Conservation (phyloP, 768 basidiomycete genomes). For the Amanita fuliginea region DNA sequence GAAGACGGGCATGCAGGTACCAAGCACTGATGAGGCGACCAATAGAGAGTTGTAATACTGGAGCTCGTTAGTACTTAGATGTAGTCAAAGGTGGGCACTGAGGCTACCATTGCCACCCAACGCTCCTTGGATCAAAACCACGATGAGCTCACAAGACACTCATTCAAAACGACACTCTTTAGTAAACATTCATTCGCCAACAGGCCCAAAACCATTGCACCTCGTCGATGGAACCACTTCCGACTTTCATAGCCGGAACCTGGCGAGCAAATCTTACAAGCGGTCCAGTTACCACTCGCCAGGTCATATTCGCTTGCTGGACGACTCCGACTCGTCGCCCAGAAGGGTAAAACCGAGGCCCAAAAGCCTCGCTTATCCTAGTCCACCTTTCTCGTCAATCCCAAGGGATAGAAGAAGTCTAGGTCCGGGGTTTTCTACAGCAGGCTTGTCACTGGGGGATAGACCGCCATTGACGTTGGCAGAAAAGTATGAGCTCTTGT, state of each 20-base stretch:
- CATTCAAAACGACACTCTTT: slow-evolving; percentile 20
- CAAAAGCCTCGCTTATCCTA: neutral
- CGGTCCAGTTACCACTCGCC: slow-evolving; percentile 13
- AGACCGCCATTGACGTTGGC: slow-evolving; percentile 48
- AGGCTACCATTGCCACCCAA: neutral
- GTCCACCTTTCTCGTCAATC: neutral
- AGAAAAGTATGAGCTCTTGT: slow-evolving; percentile 47
- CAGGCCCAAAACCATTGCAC: slow-evolving; percentile 32
- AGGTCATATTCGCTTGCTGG: neutral
- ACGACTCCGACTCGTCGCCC: neutral
- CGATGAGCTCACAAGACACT: slow-evolving; percentile 7
- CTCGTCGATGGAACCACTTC: slow-evolving; percentile 26
- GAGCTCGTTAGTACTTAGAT: neutral
- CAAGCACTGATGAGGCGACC: slow-evolving; percentile 41
- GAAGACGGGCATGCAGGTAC: slow-evolving; percentile 26
- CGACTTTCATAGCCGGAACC: slow-evolving; percentile 5
- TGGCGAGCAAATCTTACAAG: slow-evolving; percentile 30
- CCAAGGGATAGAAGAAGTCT: slow-evolving; percentile 18
- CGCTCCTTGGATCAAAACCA: neutral
- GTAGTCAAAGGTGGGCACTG: neutral
- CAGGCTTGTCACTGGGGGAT: slow-evolving; percentile 7
- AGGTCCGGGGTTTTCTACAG: slow-evolving; percentile 9
- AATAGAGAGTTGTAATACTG: neutral
- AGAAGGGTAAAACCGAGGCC: neutral
- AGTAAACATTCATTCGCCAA: slow-evolving; percentile 10